These are phyloP conservation scores for Penicillium tannophilum DNA, from an alignment of 495 filamentous ascomycete species.

Conservation along the genomic window DNA sequence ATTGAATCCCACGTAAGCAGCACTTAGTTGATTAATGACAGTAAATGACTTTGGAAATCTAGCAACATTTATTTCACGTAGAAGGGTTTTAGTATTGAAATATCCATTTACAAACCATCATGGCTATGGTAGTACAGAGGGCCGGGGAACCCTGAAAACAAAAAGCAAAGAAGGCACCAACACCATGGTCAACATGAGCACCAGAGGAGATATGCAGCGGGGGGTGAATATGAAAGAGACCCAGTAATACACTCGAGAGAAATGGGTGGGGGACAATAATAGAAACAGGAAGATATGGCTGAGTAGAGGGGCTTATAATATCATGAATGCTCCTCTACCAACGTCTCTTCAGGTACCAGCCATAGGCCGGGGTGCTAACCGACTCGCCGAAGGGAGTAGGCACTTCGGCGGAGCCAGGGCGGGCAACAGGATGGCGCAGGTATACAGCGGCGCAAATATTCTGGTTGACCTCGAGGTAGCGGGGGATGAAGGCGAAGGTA, in stretches of 20 bases:
- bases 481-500: slow-evolving; percentile 90
- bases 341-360: slow-evolving; percentile 89
- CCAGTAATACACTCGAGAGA: slow-evolving; percentile 45
- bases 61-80: neutral
- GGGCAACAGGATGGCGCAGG: slow-evolving; percentile 90
- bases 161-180: slow-evolving; percentile 30
- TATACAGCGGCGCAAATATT: slow-evolving; percentile 95
- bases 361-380: slow-evolving; percentile 75
- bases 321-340: slow-evolving; percentile 45
- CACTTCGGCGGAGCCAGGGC: slow-evolving; percentile 83
- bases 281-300: slow-evolving; percentile 22
- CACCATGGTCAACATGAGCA: slow-evolving; percentile 37
- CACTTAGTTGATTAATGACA: no score
- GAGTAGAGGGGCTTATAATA: slow-evolving; percentile 6
- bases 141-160: slow-evolving; percentile 19
- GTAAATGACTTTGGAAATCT: neutral
- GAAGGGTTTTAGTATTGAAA: slow-evolving; percentile 12
- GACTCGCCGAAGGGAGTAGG: slow-evolving; percentile 75
- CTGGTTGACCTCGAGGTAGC: slow-evolving; percentile 96
- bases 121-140: slow-evolving; percentile 34
- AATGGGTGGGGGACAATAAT: slow-evolving; percentile 16
- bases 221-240: slow-evolving; percentile 30
- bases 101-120: slow-evolving; percentile 34
- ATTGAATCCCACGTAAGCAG: no score
- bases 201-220: slow-evolving; percentile 33